Conservation (phyloP, 129 eudicot species). For the sunflower (Helianthus annuus) region DNA sequence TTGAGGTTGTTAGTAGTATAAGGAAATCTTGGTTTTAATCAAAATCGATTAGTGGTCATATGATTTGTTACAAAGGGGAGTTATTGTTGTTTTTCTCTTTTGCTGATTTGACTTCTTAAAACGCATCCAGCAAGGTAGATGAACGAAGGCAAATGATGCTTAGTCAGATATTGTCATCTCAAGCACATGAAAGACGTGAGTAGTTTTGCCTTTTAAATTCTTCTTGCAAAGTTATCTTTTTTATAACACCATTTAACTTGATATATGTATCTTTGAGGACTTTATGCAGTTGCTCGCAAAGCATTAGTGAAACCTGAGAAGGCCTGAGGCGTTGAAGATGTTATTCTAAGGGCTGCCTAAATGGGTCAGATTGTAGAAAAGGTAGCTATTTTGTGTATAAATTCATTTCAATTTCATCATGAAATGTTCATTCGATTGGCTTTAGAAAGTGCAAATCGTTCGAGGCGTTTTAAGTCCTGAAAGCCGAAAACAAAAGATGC, state of each 20-base stretch:
- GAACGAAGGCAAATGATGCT: slow-evolving; percentile 94
- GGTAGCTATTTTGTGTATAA: slow-evolving; percentile 24
- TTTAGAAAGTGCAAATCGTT: no score
- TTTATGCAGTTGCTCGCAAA: slow-evolving; percentile 76
- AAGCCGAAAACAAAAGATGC: no score
- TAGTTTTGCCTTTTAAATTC: neutral
- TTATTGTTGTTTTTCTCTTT: slow-evolving; percentile 1
- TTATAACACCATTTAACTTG: neutral
- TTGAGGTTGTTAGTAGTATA: neutral
- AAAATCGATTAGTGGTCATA: neutral
- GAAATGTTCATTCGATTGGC: no score
- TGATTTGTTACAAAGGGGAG: slow-evolving; percentile 11
- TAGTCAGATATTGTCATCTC: slow-evolving; percentile 76
- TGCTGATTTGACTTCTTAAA: slow-evolving; percentile 34
- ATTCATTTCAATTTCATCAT: neutral
- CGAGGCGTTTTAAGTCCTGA: no score
- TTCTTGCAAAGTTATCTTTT: neutral
- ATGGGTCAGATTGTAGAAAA: slow-evolving; percentile 89
- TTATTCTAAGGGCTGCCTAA: slow-evolving; percentile 87
- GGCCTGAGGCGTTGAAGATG: slow-evolving; percentile 98
- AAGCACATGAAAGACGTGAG: slow-evolving; percentile 97
- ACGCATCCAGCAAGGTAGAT: slow-evolving; percentile 78
- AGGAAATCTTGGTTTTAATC: neutral
- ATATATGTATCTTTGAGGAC: no score
- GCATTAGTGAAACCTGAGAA: slow-evolving; percentile 96